Percentiles rank a stretch among this genome's conserved stretches.
These are phyloP conservation scores for Daldinia bambusicola DNA, from an alignment of 495 filamentous ascomycete species.

Conservation along the genomic window DNA sequence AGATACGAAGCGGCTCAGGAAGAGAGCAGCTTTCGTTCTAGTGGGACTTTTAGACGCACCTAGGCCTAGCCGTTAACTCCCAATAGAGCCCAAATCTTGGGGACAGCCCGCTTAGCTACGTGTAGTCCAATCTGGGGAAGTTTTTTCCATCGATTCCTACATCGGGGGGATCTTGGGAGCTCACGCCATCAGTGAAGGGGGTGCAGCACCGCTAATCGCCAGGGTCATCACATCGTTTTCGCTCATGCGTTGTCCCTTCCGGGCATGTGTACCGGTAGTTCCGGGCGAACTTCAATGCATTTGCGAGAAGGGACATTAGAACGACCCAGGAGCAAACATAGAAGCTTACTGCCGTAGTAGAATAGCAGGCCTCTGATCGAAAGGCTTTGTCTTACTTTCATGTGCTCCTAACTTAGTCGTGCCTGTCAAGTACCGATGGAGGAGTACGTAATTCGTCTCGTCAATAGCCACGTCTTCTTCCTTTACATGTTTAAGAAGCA, in stretches of 20 bases:
- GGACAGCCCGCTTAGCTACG: conserved; percentile 43
- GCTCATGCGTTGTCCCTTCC: conserved; percentile 46
- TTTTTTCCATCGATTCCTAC: conserved; percentile 39
- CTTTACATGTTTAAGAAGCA: conserved; percentile 27
- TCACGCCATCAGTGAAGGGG: conserved; percentile 40
- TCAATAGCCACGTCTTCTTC: conserved; percentile 37
- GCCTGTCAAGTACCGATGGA: conserved; percentile 30
- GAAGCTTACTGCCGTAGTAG: conserved; percentile 17
- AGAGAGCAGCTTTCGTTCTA: conserved; percentile 36
- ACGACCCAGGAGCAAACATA: conserved; percentile 31
- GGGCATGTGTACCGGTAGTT: conserved; percentile 45
- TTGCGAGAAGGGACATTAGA: conserved; percentile 18
- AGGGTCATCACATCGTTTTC: conserved; percentile 45
- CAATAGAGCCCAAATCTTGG: conserved; percentile 46
- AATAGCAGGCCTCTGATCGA: conserved; percentile 6
- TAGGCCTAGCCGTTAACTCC: conserved; percentile 36
- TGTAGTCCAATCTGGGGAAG: conserved; percentile 46
- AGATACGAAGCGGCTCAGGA: conserved; percentile 45
- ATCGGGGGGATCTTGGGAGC: conserved; percentile 44
- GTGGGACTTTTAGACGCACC: conserved; percentile 39
- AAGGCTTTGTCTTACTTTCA: conserved; percentile 7
- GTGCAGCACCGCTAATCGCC: conserved; percentile 40
- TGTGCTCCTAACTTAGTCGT: conserved; percentile 22
- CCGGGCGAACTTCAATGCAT: conserved; percentile 41
- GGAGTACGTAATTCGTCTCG: conserved; percentile 34